Evolutionary conservation across 108 stramenopile species (phyloP), one percentile per base, ranked within the genome.

Genomic region (Cyclotella baltica): DNA sequence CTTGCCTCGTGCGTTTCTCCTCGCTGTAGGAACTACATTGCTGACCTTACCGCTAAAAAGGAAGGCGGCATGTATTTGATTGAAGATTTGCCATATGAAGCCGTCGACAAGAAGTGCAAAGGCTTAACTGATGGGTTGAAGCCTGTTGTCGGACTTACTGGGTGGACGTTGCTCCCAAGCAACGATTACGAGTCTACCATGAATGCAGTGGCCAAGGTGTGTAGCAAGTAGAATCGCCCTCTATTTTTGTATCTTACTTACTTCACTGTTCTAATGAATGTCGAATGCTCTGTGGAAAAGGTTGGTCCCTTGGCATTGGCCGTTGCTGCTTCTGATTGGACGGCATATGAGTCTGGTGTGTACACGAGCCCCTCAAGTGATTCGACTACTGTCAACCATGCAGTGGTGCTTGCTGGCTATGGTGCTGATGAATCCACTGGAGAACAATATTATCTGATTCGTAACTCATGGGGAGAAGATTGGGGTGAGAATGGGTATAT

Each of bases 401-500:
- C 88, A 50, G 95, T 97, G 19, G 81, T 91, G 11, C 76, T 96
- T 33, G 90, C 94, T 34, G 95, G 97, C 20, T 97, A 97, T 68
- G 95, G 93, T 23, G 83, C 72, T 11, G 93, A 96, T 33, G 75
- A 83, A 23, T 66, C 72, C 20, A 90, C 91, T 0, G 89, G 87
- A 0, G 81, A 92, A 46, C 82, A 89, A 38, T 97, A 90, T 76
- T 97, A 93, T 88, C 67, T 93, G 63, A 73, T 96, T 48, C 75
- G 93, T 15, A 97, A 97, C 74, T 86, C 84, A 16, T 97, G 96
- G 96, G 81, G 90, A 9, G 78, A 84, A 25, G 40, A 64, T n/a
- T 97, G 91, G 91, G 97, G 94, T 2, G 94, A 96, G 58, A 63
- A 83, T 62, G 95, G 95, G 6, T 92, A 90, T 79, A 96, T 93